Base-by-base conservation (phyloP, 257 asterid genomes). In the Jacaranda copaia region DNA sequence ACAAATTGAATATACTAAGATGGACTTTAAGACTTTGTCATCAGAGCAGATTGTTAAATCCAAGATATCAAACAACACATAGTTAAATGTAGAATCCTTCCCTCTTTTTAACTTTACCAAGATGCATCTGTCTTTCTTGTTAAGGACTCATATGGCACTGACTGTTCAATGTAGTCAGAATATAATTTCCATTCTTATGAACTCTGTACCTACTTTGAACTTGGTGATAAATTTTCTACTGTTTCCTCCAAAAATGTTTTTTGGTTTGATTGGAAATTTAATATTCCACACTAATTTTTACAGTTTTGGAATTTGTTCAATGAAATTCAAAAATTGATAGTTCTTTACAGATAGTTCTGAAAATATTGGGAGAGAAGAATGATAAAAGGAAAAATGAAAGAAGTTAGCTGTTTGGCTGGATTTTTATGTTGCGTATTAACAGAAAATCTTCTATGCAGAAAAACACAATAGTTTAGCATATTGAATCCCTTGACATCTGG, bases 371-470 rank as follows among this genome's bases (percentile, higher is more conserved):
- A 49, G 60, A 18, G 59, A 15, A 55, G 8, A 49, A 18, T 61
- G 48, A 59, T 73, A 36, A 15, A 35, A 48, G 45, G 49, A 19
- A 38, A 69, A 56, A 67, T 14, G 20, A 11, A 45, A 36, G 13
- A 36, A 51, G 13, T 19, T 39, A 5, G 10, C 5, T 40, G 58
- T 59, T 58, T 66, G 11, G 25, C 8, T 66, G 38, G 0, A 48
- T 67, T 58, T 67, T 14, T 25, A n/a, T 77, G 8, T 42, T 71
- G 53, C 16, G 48, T 36, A 19, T 53, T 64, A 64, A 53, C 74
- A 11, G n/a, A 65, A 39, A 13, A 64, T 4, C 43, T 32, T 15
- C 55, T n/a, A 12, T 18, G 74, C 83, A 73, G 82, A 74, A 72
- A 40, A 65, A 32, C 51, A 4, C 32, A 25, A 25, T 25, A 25